Conservation (phyloP, 1,284 basidiomycete species). For the Leccinum huronense region DNA sequence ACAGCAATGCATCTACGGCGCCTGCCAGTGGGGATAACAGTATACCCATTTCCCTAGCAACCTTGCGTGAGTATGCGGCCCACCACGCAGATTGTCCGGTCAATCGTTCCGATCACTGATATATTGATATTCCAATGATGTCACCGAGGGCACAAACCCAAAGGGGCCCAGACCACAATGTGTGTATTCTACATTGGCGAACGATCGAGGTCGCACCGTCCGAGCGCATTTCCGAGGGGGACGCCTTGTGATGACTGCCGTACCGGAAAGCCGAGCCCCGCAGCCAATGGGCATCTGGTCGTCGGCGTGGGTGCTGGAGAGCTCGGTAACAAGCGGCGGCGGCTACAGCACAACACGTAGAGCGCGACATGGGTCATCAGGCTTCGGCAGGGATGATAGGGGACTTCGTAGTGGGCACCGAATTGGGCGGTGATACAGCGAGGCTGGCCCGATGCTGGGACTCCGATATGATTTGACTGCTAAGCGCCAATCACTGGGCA, state of each 20-base stretch:
- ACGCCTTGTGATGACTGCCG: no score
- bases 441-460: no score
- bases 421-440: no score
- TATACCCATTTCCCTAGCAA: not conserved
- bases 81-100: not conserved
- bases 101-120: not conserved
- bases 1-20: no score
- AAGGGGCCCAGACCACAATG: no score
- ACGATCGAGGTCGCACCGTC: slow-evolving; percentile 58
- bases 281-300: slow-evolving; percentile 98
- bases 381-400: slow-evolving; percentile 92
- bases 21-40: no score
- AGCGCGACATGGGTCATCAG: slow-evolving; percentile 96
- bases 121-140: not conserved
- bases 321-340: slow-evolving; percentile 74
- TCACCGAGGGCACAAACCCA: not conserved
- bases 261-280: slow-evolving; percentile 70
- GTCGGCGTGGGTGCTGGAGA: slow-evolving; percentile 69
- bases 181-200: not conserved
- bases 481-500: no score
- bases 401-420: slow-evolving; percentile 30
- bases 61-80: not conserved
- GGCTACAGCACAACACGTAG: slow-evolving; percentile 91
- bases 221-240: slow-evolving; percentile 81
- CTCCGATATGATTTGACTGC: no score